Evolutionary conservation across 805 yeast species (phyloP), one percentile per base, ranked within the genome.

Genomic region (Ogataea sp.): DNA sequence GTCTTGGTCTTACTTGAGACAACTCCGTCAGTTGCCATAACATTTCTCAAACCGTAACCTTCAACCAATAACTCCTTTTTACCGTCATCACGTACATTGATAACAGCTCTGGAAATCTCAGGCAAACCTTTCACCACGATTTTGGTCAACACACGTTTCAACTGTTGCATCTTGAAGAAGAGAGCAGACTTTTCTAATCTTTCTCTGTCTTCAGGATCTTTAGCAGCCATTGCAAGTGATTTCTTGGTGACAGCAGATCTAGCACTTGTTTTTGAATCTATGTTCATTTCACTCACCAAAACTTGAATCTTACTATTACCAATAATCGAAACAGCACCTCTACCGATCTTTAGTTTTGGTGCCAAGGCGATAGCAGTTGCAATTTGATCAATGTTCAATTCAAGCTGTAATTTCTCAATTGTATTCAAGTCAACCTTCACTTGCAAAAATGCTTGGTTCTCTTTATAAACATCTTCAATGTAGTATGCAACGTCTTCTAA

Each of bases 11-110:
- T 80, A 20, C 81, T 68, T 6, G 98, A 96, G 32, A 90, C 68
- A 37, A 93, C 87, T 66, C 99, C 99, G 58, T 93, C 97, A 2
- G 97, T 90, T 44, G 87, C 79, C 97, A 93, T 93, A 39, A 93
- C 99, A 37, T 86, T 87, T 53, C 88, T 84, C 48, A 93, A 67
- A 26, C 99, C 99, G 56, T 93, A 93, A 29, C 99, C 99, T 72
- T 93, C 99, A 36, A 93, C 97, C 51, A 93, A 72, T 47, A 93
- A 68, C 64, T 93, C 98, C 59, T 87, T 85, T 59, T 78, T 83
- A 50, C 83, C 80, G 57, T 83, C 84, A 56, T 85, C 93, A 46
- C 79, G 74, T 49, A 93, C 89, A 59, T 90, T 93, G 62, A 93
- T 94, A 45, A 93, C 97, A 6, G 98, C 98, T 59, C 98, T 80